Conservation (phyloP, 1,139 yeast genomes). For the Candida albicans region DNA sequence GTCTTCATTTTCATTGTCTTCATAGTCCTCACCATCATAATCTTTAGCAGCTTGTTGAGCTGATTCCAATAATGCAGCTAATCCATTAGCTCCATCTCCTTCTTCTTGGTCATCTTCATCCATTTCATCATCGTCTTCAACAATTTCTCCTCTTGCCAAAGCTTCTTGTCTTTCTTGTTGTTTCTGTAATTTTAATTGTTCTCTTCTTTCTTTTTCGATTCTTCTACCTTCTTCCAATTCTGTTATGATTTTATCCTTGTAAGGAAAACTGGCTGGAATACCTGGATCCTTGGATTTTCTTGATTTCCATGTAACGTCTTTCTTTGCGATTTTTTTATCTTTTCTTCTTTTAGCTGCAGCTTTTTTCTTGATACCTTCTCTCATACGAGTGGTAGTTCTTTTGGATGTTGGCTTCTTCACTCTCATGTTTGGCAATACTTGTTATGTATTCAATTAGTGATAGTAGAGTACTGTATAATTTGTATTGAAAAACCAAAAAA, state of each 20-base stretch:
- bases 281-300: slow-evolving; percentile 84
- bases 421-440: slow-evolving; percentile 30
- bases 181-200: slow-evolving; percentile 44
- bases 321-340: slow-evolving; percentile 77
- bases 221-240: slow-evolving; percentile 78
- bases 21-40: slow-evolving; percentile 54
- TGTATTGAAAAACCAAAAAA: neutral
- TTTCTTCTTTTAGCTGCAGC: slow-evolving; percentile 90
- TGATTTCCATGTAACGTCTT: slow-evolving; percentile 92
- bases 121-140: slow-evolving; percentile 37
- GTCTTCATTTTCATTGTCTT: slow-evolving; percentile 36
- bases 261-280: slow-evolving; percentile 92
- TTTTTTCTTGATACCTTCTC: slow-evolving; percentile 95
- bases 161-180: slow-evolving; percentile 51
- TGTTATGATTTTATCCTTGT: slow-evolving; percentile 76
- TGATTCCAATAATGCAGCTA: slow-evolving; percentile 84
- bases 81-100: slow-evolving; percentile 54
- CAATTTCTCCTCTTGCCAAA: slow-evolving; percentile 41
- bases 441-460: neutral
- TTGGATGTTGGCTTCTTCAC: slow-evolving; percentile 74
- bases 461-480: neutral
- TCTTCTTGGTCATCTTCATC: slow-evolving; percentile 43
- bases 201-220: slow-evolving; percentile 61
- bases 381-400: slow-evolving; percentile 86
- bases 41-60: slow-evolving; percentile 84